Percentiles rank a stretch among this genome's conserved stretches.
Conservation (phyloP, 805 yeast species). For the Hanseniaspora lachancei region DNA sequence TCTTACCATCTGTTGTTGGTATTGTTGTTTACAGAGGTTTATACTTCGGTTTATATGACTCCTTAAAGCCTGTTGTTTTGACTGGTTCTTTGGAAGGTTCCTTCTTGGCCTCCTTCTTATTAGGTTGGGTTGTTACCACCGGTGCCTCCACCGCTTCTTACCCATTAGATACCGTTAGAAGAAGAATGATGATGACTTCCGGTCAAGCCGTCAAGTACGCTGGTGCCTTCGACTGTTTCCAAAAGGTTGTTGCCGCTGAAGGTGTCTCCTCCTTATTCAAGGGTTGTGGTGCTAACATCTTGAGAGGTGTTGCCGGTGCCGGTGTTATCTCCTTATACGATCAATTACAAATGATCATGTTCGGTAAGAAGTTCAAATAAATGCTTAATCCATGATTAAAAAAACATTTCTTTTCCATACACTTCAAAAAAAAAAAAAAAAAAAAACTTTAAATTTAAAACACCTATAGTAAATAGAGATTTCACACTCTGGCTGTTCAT, state of each 20-base stretch:
- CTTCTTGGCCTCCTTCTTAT: constrained; percentile 87
- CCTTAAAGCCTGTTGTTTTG: constrained; percentile 86
- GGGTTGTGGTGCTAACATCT: constrained; percentile 99
- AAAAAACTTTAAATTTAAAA: neutral
- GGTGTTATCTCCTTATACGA: constrained; percentile 98
- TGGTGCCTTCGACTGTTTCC: constrained; percentile 90
- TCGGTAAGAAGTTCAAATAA: constrained; percentile 88
- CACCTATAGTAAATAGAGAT: constrained; percentile 1
- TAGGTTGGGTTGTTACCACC: constrained; percentile 97
- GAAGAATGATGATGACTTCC: constrained; percentile 99
- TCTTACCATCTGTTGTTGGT: constrained; percentile 96
- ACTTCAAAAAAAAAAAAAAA: neutral
- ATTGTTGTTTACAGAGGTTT: constrained; percentile 98
- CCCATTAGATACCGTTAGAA: constrained; percentile 98
- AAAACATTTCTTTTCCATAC: neutral
- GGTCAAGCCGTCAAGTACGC: constrained; percentile 95
- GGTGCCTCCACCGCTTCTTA: constrained; percentile 98
- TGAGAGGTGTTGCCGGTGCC: constrained; percentile 99
- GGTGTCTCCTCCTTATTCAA: constrained; percentile 88
- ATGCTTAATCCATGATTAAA: neutral
- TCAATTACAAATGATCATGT: constrained; percentile 85
- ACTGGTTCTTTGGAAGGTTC: constrained; percentile 90
- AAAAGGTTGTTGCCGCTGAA: constrained; percentile 86
- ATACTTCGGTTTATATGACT: constrained; percentile 95
- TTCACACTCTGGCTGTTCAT: neutral